Percentiles rank a stretch among this genome's conserved stretches.
Evolutionary conservation across 129 eudicot species (phyloP).

Genomic region (Flaveria trinervia): DNA sequence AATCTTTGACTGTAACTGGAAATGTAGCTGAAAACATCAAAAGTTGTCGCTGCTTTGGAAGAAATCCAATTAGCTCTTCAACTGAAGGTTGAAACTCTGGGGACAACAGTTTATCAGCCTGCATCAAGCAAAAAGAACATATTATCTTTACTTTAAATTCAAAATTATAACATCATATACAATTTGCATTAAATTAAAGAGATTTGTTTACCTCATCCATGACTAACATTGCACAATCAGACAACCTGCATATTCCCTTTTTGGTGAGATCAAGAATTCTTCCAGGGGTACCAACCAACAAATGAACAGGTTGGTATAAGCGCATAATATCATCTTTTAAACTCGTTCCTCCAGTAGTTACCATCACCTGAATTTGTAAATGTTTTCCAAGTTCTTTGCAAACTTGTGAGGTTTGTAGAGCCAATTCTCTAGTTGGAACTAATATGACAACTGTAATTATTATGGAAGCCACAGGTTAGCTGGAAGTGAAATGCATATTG

Average conservation of each 20-base stretch:
- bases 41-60: constrained; percentile 56
- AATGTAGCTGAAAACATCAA: constrained; percentile 73
- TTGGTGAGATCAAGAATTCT: constrained; percentile 62
- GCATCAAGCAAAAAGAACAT: constrained; percentile 12
- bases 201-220: constrained; percentile 60
- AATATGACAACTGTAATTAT: constrained; percentile 53
- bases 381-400: constrained; percentile 69
- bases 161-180: not conserved
- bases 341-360: constrained; percentile 68
- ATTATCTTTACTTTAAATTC: not conserved
- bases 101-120: constrained; percentile 72
- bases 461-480: constrained; percentile 6
- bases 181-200: not conserved
- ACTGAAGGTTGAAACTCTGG: constrained; percentile 66
- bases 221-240: constrained; percentile 59
- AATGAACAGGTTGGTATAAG: constrained; percentile 33
- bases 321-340: constrained; percentile 72
- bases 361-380: constrained; percentile 63
- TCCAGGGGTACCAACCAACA: constrained; percentile 68
- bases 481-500: constrained; percentile 1
- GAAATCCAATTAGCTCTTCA: constrained; percentile 55
- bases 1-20: constrained; percentile 69
- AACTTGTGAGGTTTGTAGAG: constrained; percentile 67
- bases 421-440: constrained; percentile 63
- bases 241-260: constrained; percentile 52